A percentile compares a stretch with the other conserved stretches of the same genome.
Evolutionary conservation across 2,329 filamentous ascomycete genomes (phyloP).

Genomic region (Elsinoe batatas): DNA sequence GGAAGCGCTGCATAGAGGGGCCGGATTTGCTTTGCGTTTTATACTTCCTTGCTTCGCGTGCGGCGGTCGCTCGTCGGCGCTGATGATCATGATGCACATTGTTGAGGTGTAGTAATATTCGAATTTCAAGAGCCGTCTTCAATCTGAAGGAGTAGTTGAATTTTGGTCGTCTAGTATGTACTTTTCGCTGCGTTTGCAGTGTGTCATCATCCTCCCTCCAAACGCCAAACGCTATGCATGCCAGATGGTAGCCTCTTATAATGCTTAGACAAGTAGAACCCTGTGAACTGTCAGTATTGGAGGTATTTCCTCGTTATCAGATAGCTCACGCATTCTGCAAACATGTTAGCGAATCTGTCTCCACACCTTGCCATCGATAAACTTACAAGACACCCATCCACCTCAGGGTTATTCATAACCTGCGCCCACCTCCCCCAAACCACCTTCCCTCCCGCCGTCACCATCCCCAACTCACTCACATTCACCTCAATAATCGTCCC

Average conservation of each 20-base stretch:
- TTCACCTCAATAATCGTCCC: slow-evolving; percentile 86
- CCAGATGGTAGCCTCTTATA: slow-evolving; percentile 1
- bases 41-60: neutral
- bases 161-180: neutral
- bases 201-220: neutral
- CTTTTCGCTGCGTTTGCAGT: neutral
- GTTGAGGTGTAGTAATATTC: neutral
- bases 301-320: neutral
- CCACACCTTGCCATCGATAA: too few species aligned
- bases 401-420: slow-evolving; percentile 48
- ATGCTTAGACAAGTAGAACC: slow-evolving; percentile 17
- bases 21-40: neutral
- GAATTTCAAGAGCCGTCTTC: too few species aligned
- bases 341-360: too few species aligned
- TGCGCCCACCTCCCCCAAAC: slow-evolving; percentile 84
- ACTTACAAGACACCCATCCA: slow-evolving; percentile 46
- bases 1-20: neutral
- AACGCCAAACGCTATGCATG: slow-evolving; percentile 16
- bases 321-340: neutral
- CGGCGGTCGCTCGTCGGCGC: neutral
- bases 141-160: too few species aligned
- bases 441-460: slow-evolving; percentile 84
- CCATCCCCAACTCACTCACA: slow-evolving; percentile 79
- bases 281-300: slow-evolving; percentile 37
- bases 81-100: neutral